phyloP scores from a whole-genome alignment of 1,284 basidiomycete genomes.

The Pseudozyma tsukubaensis region DNA sequence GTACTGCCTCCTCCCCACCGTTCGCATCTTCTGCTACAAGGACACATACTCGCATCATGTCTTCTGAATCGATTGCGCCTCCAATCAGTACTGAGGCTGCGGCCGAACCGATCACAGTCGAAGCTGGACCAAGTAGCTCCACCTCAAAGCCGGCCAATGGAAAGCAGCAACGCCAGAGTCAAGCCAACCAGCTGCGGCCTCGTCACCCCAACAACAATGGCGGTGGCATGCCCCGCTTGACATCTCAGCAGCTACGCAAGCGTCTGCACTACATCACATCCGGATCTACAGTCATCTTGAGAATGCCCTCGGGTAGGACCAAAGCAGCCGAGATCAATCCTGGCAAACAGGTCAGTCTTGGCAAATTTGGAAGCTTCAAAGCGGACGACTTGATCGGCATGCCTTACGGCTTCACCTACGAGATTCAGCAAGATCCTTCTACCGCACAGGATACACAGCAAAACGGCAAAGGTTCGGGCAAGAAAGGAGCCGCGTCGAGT shows the following conservation, averaged over 20 bases:
- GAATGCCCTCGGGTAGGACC: slow-evolving; percentile 59
- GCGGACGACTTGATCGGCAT: slow-evolving; percentile 65
- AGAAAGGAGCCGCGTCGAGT: slow-evolving; percentile 2
- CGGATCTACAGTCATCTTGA: slow-evolving; percentile 51
- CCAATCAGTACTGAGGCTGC: too few species aligned
- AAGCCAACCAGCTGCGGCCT: not conserved
- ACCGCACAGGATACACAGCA: not conserved
- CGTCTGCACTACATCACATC: slow-evolving; percentile 52
- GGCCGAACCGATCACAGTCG: not conserved
- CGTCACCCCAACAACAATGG: slow-evolving; percentile 16
- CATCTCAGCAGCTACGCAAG: slow-evolving; percentile 43
- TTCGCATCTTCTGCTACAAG: too few species aligned
- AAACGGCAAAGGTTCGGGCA: slow-evolving; percentile 11
- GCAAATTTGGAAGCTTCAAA: slow-evolving; percentile 67
- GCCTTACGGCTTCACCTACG: slow-evolving; percentile 67
- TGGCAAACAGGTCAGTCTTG: slow-evolving; percentile 61
- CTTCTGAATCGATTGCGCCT: slow-evolving; percentile 7
- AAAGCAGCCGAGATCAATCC: slow-evolving; percentile 59
- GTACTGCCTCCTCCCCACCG: too few species aligned
- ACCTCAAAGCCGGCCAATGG: slow-evolving; percentile 1
- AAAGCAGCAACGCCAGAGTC: slow-evolving; percentile 1
- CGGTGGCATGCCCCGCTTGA: slow-evolving; percentile 19
- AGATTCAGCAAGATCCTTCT: slow-evolving; percentile 49
- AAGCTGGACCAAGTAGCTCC: slow-evolving; percentile 25
- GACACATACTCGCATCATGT: slow-evolving; percentile 5